phyloP scores from a whole-genome alignment of 495 filamentous ascomycete genomes.

The Neurospora cerealis region DNA sequence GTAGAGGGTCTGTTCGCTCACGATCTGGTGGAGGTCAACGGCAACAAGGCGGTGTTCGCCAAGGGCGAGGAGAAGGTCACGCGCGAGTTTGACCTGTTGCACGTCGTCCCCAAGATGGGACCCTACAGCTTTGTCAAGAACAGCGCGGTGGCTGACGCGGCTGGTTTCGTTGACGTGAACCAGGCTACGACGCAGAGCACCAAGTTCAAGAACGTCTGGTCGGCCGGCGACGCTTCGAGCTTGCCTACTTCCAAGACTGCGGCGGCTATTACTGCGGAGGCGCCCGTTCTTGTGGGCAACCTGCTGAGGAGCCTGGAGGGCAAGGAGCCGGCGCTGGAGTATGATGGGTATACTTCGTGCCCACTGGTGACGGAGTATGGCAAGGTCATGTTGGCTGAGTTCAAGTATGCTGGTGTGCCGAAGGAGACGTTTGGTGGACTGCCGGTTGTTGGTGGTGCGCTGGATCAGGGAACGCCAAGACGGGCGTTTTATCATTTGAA shows the following conservation, averaged over 20 bases:
- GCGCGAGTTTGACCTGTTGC: slow-evolving; percentile 49
- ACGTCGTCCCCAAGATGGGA: slow-evolving; percentile 54
- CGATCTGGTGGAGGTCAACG: slow-evolving; percentile 52
- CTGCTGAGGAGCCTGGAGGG: slow-evolving; percentile 44
- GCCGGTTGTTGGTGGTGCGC: slow-evolving; percentile 33
- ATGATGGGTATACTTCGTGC: slow-evolving; percentile 63
- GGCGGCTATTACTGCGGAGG: slow-evolving; percentile 54
- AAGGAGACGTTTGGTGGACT: slow-evolving; percentile 52
- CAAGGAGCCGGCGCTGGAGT: slow-evolving; percentile 38
- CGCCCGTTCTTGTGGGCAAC: slow-evolving; percentile 50
- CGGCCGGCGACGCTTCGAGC: slow-evolving; percentile 56
- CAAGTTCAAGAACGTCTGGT: slow-evolving; percentile 57
- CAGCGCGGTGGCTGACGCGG: slow-evolving; percentile 46
- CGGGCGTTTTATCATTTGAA: slow-evolving; percentile 54
- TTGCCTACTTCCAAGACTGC: slow-evolving; percentile 61
- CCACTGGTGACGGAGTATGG: slow-evolving; percentile 56
- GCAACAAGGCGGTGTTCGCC: slow-evolving; percentile 41
- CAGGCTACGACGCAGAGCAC: slow-evolving; percentile 49
- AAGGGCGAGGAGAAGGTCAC: slow-evolving; percentile 36
- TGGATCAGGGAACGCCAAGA: slow-evolving; percentile 47
- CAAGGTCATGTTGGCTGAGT: slow-evolving; percentile 60
- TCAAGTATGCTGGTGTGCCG: slow-evolving; percentile 61
- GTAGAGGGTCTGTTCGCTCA: slow-evolving; percentile 60
- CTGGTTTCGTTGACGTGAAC: slow-evolving; percentile 57
- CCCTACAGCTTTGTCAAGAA: slow-evolving; percentile 50